Percentiles rank a stretch among this genome's conserved stretches.
phyloP scores from a whole-genome alignment of 73 alveolate genomes.

The Effrenium voratum region DNA sequence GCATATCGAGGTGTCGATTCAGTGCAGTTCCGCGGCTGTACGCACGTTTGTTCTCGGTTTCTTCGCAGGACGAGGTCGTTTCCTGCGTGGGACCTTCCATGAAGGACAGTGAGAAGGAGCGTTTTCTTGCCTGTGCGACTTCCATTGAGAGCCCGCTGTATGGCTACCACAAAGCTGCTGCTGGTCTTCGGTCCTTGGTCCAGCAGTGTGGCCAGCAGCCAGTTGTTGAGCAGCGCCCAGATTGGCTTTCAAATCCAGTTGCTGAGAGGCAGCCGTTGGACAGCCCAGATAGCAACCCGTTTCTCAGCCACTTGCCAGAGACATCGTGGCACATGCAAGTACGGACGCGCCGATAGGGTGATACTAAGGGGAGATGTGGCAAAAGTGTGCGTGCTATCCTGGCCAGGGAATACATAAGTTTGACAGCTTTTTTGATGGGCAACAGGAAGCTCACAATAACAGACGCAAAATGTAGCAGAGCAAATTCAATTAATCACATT shows the following conservation, averaged over 20 bases:
- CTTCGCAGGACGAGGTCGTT: too few species aligned
- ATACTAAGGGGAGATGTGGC: too few species aligned
- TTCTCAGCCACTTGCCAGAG: conserved; percentile 29
- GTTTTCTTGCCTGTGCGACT: neutral
- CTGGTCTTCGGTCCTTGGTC: neutral
- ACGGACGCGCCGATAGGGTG: too few species aligned
- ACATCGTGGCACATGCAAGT: conserved; percentile 21
- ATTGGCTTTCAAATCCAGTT: neutral
- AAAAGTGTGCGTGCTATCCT: too few species aligned
- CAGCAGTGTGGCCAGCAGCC: neutral
- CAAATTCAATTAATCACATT: too few species aligned
- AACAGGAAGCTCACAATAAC: too few species aligned
- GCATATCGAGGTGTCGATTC: too few species aligned
- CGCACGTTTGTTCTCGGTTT: too few species aligned
- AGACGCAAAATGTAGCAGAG: too few species aligned
- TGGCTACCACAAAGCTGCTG: conserved; percentile 26
- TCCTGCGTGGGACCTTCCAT: neutral
- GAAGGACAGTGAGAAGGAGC: neutral
- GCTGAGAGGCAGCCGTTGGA: conserved; percentile 9
- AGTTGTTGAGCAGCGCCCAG: neutral
- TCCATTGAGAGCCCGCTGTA: neutral
- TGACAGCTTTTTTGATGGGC: too few species aligned
- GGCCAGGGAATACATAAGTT: too few species aligned
- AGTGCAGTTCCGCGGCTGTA: too few species aligned
- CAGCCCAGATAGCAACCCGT: neutral